Conservation (phyloP, 1,284 basidiomycete genomes). For the Puccinia triticina region DNA sequence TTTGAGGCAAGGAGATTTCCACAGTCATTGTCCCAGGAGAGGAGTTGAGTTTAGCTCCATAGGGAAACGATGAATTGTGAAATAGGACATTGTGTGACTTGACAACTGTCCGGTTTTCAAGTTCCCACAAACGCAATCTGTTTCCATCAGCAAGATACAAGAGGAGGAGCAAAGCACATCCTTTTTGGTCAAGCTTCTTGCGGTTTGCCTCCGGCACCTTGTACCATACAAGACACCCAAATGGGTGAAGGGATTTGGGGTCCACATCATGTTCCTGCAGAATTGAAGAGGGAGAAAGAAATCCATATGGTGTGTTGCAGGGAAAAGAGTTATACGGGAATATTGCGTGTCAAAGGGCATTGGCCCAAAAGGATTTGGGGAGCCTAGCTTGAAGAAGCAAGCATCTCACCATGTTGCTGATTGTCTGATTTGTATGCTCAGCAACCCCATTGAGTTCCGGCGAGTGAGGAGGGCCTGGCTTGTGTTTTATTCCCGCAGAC, state of each 20-base stretch:
- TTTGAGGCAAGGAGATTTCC: no score
- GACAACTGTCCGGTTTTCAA: neutral
- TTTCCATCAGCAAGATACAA: slow-evolving; percentile 11
- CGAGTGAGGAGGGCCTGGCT: slow-evolving; percentile 8
- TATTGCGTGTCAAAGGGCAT: neutral
- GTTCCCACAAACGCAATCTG: neutral
- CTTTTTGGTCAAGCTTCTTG: slow-evolving; percentile 13
- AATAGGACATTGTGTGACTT: no score
- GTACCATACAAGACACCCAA: no score
- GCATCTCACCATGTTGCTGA: neutral
- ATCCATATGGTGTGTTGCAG: slow-evolving; percentile 13
- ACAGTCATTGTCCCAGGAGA: no score
- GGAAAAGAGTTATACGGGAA: neutral
- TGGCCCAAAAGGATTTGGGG: no score
- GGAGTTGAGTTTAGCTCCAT: no score
- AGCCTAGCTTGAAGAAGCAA: neutral
- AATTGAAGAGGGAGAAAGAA: neutral
- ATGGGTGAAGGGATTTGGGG: neutral
- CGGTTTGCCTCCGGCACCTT: no score
- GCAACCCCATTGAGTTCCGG: slow-evolving; percentile 19
- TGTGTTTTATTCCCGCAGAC: neutral
- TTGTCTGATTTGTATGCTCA: neutral
- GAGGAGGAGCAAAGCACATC: neutral
- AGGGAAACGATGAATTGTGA: no score
- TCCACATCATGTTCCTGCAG: neutral